Evolutionary conservation across 2,329 filamentous ascomycete genomes (phyloP), one percentile per base, ranked within the genome.

Genomic region (Mollisiaceae sp.): DNA sequence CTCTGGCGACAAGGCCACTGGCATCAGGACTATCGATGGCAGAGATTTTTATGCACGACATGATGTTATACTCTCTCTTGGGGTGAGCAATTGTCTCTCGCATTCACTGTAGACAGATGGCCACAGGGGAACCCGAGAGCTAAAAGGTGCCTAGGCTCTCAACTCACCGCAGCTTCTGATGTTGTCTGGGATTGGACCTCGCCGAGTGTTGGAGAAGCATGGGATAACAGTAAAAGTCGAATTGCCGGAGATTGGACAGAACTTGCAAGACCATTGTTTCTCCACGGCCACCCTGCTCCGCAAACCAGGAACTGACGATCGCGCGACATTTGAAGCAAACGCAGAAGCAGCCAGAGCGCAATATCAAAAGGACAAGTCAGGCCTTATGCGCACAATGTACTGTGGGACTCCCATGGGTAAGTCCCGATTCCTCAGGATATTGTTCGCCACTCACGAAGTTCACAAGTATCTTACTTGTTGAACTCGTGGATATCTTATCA

Each of bases 241-340:
- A 70, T 79, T 88, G 1, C 86, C 87, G 0, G 87, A 90, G 12
- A 86, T 91, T n/a, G 89, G 88, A 47, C 81, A 79, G 54, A 89
- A 89, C 75, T 73, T 9, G 79, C 79, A 56, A 80, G 83, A 68
- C 75, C 69, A 71, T 3, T 59, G 63, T 39, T 72, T 71, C 54
- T 64, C 67, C n/a, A 71, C 65, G 11, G 69, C 81, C 0, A 77
- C 77, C 2, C 78, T 81, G 63, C 76, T 77, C 3, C 78, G 80
- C 12, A 78, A 77, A 1, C 76, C 79, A 2, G 76, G 76, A 4
- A 80, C 75, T 58, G 82, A 80, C 2, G 77, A 79, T 18, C 80
- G 82, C 0, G 77, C 78, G 2, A 69, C 74, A 0, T 85, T 85
- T 72, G 86, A 82, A 74, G 75, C 77, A 11, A 74, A 80, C 67